Evolutionary conservation across 768 basidiomycete genomes (phyloP), one percentile per base, ranked within the genome.

Genomic region (Thelephora ganbajun): DNA sequence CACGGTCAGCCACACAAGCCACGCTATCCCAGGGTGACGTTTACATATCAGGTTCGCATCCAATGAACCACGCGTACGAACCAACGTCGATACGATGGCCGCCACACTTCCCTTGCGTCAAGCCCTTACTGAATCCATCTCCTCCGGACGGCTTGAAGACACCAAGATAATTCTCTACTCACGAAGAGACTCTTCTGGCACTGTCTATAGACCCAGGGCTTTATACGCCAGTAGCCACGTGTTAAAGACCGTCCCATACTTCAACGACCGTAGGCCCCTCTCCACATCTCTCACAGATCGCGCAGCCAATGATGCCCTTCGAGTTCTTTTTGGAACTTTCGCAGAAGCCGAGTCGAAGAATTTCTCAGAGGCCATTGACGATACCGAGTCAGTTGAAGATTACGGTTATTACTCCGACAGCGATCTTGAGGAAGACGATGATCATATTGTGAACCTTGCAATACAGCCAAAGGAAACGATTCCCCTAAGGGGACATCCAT

Each of bases 401-500:
- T 41, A 41, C 39, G 39, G 12, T 16, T 41, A n/a, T 41, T 16
- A 14, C 16, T 41, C 39, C 4, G 39, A 41, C 39, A 47, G 45
- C 34, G 50, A 50, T 23, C 46, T 50, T 3, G 50, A 50, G 9
- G 50, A 50, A 11, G 46, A 35, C 11, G 30, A 20, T 2, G 46
- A 48, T 6, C 9, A 30, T 9, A 30, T 9, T 30, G n/a, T n/a
- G n/a, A n/a, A n/a, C n/a, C n/a, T n/a, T n/a, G n/a, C n/a, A n/a
- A n/a, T n/a, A n/a, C n/a, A 35, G 20, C 23, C 36, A 14, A 11
- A 12, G 6, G 5, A 13, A 33, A 36, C 5, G 35, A 23, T 11
- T 20, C 11, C 12, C 6, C 13, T 14, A 16, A 13, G 20, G 22
- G 26, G 47, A 13, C 34, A 7, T 14, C 6, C 13, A 11, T 36